These are phyloP conservation scores for Ascoidea rubescens DNA, from an alignment of 805 yeast genomes.

Conservation along the genomic window DNA sequence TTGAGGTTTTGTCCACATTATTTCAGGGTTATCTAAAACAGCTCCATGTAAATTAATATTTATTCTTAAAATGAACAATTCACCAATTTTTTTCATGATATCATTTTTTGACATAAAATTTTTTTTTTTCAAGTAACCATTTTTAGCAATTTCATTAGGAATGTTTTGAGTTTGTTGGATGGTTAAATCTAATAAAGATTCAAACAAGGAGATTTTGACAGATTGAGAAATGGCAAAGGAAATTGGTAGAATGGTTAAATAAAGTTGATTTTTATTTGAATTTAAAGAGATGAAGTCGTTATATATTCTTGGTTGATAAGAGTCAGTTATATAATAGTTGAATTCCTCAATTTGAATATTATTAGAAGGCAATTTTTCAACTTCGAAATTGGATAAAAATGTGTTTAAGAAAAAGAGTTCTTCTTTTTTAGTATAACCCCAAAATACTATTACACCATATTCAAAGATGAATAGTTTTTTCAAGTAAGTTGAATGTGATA, in stretches of 20 bases:
- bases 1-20: constrained; percentile 99
- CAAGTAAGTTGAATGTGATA: constrained; percentile 42
- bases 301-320: constrained; percentile 90
- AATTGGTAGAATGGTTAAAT: constrained; percentile 83
- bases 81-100: constrained; percentile 96
- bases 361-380: constrained; percentile 79
- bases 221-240: constrained; percentile 95
- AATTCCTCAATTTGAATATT: constrained; percentile 93
- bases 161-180: constrained; percentile 95
- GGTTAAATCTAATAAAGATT: constrained; percentile 91
- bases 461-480: constrained; percentile 84
- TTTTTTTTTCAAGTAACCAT: constrained; percentile 53
- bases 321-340: constrained; percentile 84
- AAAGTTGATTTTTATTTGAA: constrained; percentile 56
- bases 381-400: constrained; percentile 76
- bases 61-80: constrained; percentile 74
- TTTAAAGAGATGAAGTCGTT: constrained; percentile 89
- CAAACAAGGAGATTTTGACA: constrained; percentile 88
- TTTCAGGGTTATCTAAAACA: constrained; percentile 89
- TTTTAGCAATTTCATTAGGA: constrained; percentile 79
- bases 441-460: constrained; percentile 92
- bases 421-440: constrained; percentile 87
- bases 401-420: constrained; percentile 38
- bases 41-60: constrained; percentile 77
- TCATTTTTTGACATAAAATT: constrained; percentile 90